phyloP scores from a whole-genome alignment of 139 green algal genomes.

The Chara braunii region DNA sequence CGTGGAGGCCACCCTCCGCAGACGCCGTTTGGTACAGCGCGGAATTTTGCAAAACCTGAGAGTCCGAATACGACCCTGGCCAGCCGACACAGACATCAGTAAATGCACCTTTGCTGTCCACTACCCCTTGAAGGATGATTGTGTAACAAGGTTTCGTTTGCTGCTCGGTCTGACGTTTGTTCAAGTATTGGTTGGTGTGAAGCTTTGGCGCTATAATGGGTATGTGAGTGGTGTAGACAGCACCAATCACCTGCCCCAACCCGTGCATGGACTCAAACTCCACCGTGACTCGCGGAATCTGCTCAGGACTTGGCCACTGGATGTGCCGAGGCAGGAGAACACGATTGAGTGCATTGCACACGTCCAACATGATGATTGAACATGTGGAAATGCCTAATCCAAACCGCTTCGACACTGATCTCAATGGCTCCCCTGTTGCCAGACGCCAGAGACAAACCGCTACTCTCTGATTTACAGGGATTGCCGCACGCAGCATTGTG shows the following conservation, averaged over 20 bases:
- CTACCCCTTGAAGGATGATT: conserved; percentile 10
- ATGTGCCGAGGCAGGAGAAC: conserved; percentile 22
- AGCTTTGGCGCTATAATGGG: conserved; percentile 6
- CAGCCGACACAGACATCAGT: conserved; percentile 30
- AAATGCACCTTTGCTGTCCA: conserved; percentile 15
- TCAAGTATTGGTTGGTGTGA: conserved; percentile 15
- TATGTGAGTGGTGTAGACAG: conserved; percentile 33
- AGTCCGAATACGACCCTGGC: conserved; percentile 15
- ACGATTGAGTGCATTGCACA: conserved; percentile 19
- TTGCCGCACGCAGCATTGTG: background rate
- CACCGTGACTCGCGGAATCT: conserved; percentile 6
- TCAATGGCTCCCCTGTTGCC: conserved; percentile 11
- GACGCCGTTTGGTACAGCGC: conserved; percentile 24
- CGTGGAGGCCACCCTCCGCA: too few relatives aligned
- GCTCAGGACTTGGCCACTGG: conserved; percentile 8
- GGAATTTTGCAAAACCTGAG: conserved; percentile 24
- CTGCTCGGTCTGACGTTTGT: conserved; percentile 20
- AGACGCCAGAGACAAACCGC: conserved; percentile 14
- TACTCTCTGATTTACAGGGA: conserved; percentile 14
- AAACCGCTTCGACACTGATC: conserved; percentile 11
- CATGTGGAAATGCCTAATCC: conserved; percentile 20
- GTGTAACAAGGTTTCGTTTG: conserved; percentile 11
- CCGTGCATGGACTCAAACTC: conserved; percentile 6
- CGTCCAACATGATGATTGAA: conserved; percentile 7
- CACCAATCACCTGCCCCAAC: conserved; percentile 7